Evolutionary conservation across 768 basidiomycete species (phyloP).

Genomic region (Chiua virens): DNA sequence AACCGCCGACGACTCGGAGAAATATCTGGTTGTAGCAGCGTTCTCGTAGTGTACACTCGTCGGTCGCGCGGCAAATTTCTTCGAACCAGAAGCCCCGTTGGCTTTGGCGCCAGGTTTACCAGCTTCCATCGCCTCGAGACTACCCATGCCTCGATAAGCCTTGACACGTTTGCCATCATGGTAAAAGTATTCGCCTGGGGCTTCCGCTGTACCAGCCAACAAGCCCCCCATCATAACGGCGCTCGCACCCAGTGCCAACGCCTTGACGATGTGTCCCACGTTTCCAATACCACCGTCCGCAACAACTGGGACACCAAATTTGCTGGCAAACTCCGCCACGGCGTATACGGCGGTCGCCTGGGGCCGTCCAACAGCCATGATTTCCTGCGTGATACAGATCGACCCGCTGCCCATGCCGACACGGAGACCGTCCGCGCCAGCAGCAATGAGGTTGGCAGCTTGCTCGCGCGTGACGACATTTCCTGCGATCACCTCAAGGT

Average conservation of each 20-base stretch:
- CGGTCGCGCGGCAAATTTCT: slow-evolving; percentile 50
- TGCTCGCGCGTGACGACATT: slow-evolving; percentile 99
- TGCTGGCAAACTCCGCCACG: slow-evolving; percentile 88
- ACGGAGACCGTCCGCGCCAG: slow-evolving; percentile 93
- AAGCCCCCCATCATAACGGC: slow-evolving; percentile 99
- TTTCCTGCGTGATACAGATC: slow-evolving; percentile 99
- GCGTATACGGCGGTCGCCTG: slow-evolving; percentile 98
- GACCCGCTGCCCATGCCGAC: slow-evolving; percentile 98
- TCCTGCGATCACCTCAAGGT: slow-evolving; percentile 91
- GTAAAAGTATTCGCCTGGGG: slow-evolving; percentile 98
- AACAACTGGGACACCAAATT: slow-evolving; percentile 94
- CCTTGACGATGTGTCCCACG: slow-evolving; percentile 97
- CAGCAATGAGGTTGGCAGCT: slow-evolving; percentile 88
- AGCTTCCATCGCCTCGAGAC: slow-evolving; percentile 90
- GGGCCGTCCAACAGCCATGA: slow-evolving; percentile 98
- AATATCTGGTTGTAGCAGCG: slow-evolving; percentile 87
- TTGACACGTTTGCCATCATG: slow-evolving; percentile 99
- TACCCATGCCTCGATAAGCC: slow-evolving; percentile 98
- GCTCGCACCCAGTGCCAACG: slow-evolving; percentile 87
- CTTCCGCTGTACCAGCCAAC: slow-evolving; percentile 94
- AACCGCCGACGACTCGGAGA: slow-evolving; percentile 61
- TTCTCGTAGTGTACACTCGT: slow-evolving; percentile 67
- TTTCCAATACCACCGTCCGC: slow-evolving; percentile 96
- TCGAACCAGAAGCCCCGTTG: slow-evolving; percentile 28
- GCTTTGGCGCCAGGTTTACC: slow-evolving; percentile 42